A percentile compares a stretch with the other conserved stretches of the same genome.
Conservation (phyloP, 2,329 filamentous ascomycete species). For the Dryadomyces sulphureus region DNA sequence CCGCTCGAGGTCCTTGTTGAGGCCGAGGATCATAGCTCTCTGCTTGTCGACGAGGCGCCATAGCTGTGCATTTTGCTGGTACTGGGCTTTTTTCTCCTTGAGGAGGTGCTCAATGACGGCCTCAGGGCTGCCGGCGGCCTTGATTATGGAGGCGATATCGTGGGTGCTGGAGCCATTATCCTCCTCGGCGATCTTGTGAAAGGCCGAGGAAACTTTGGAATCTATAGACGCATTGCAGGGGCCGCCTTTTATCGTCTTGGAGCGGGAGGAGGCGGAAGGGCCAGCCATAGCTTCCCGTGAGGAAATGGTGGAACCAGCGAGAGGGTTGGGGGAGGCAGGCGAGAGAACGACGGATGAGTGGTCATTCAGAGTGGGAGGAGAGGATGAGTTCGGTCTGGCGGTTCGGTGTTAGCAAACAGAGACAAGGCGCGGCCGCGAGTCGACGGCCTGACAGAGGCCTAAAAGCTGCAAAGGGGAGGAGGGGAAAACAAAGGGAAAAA, state of each 20-base stretch:
- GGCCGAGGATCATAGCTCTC: conserved; percentile 75
- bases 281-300: conserved; percentile 32
- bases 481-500: neutral
- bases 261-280: conserved; percentile 24
- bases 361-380: conserved; percentile 31
- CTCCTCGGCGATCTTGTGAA: too few relatives aligned
- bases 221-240: conserved; percentile 81
- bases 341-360: conserved; percentile 28
- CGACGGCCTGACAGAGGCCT: neutral
- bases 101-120: conserved; percentile 76
- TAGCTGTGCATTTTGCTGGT: conserved; percentile 79
- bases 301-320: conserved; percentile 22
- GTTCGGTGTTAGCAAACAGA: neutral
- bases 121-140: conserved; percentile 76
- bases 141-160: conserved; percentile 67
- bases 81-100: conserved; percentile 79
- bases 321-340: conserved; percentile 26
- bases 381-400: conserved; percentile 14
- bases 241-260: conserved; percentile 23
- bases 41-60: conserved; percentile 97
- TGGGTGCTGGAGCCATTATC: conserved; percentile 42
- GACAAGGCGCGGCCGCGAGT: too few relatives aligned
- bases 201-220: conserved; percentile 72
- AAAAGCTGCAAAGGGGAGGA: neutral
- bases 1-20: conserved; percentile 89